Evolutionary conservation across 2,329 filamentous ascomycete species (phyloP), one percentile per base, ranked within the genome.

Genomic region (Monosporascus ibericus): DNA sequence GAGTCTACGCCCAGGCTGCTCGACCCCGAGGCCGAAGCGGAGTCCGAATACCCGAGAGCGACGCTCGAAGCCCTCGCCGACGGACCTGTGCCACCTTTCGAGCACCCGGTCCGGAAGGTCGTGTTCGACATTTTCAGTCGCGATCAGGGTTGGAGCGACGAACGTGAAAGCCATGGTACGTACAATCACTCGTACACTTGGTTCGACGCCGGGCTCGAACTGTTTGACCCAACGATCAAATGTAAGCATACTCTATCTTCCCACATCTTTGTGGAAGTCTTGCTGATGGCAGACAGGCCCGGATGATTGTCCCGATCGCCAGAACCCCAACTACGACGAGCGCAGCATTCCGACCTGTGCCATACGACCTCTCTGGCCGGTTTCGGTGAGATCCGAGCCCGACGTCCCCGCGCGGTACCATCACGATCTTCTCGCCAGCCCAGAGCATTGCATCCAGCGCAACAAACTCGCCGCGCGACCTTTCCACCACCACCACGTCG

Each of bases 161-260:
- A 66, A 0, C 1, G 0, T 0, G 44, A 15, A 0, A 57, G 66
- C 40, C 62, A 60, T 2, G 72, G 71, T 2, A 73, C 72, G 1
- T 85, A 75, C 51, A 57, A 63, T 0, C 69, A 66, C 2, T 80
- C 82, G 0, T 83, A 69, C 67, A 82, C 82, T 0, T 87, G 83
- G 83, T 85, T 85, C 53, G 82, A 85, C 51, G 80, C 75, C 17
- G 83, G 83, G 0, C 63, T 84, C 17, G 83, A 86, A 65, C 73
- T 73, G 3, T 78, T 81, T 47, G 76, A 78, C 44, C 69, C 69
- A 17, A 63, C 60, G 1, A 60, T 65, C 51, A 44, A 52, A 30
- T 61, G 63, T 67, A 52, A 53, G 64, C 22, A 47, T 11, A 30
- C 9, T 9, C 27, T 17, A 11, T 38, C 20, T 3, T 44, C 17